Percentiles rank a stretch among this genome's conserved stretches.
phyloP scores from a whole-genome alignment of 2,329 filamentous ascomycete species.

The Fusarium fujikuroi region DNA sequence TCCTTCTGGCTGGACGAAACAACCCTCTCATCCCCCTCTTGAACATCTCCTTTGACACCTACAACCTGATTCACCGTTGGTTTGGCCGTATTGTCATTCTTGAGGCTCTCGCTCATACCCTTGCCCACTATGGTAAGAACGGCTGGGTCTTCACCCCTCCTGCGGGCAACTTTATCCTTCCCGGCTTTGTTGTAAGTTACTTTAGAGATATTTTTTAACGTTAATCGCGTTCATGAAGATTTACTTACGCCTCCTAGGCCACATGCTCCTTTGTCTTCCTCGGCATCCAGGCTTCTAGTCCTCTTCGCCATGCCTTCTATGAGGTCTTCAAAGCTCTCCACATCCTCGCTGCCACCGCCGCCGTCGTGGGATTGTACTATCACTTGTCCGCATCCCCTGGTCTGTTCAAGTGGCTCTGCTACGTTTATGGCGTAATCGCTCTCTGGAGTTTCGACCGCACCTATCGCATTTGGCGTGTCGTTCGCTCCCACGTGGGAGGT shows the following conservation, averaged over 20 bases:
- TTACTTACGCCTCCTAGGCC: constrained; percentile 53
- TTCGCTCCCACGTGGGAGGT: constrained; percentile 73
- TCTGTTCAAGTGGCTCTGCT: constrained; percentile 59
- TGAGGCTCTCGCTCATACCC: constrained; percentile 73
- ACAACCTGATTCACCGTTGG: constrained; percentile 85
- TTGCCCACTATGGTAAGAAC: constrained; percentile 65
- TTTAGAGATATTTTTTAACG: not conserved
- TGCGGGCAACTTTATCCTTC: constrained; percentile 62
- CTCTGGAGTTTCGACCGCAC: constrained; percentile 75
- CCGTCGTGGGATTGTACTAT: constrained; percentile 73
- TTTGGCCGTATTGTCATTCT: constrained; percentile 79
- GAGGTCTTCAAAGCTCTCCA: constrained; percentile 81
- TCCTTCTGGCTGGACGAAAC: constrained; percentile 79
- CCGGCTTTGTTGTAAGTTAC: constrained; percentile 70
- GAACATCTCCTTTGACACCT: constrained; percentile 82
- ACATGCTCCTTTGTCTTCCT: constrained; percentile 71
- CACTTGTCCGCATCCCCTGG: constrained; percentile 65
- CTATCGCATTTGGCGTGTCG: constrained; percentile 67
- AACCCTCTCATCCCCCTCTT: constrained; percentile 79
- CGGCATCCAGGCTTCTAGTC: constrained; percentile 74
- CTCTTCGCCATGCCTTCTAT: constrained; percentile 81
- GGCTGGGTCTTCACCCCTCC: constrained; percentile 58
- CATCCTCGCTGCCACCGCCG: constrained; percentile 69
- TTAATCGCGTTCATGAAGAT: not conserved
- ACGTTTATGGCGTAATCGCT: constrained; percentile 70